Evolutionary conservation across 345 rosid species (phyloP).

Genomic region (Psidium guajava): DNA sequence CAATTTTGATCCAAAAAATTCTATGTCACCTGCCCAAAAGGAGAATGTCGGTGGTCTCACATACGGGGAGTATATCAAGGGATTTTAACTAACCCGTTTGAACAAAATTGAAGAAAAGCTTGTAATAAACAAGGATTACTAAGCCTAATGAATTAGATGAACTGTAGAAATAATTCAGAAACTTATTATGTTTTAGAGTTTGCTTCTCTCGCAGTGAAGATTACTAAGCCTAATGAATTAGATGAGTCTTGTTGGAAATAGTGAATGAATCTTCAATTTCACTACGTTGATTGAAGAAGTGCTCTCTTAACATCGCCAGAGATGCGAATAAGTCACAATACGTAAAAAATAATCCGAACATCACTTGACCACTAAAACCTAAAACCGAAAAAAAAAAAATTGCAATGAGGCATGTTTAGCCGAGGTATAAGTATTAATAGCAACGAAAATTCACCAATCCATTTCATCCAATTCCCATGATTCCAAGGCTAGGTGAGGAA

Average conservation of each 20-base stretch:
- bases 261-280: background rate
- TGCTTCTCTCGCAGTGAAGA: too few species aligned
- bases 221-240: too few species aligned
- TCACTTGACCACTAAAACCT: background rate
- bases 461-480: background rate
- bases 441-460: background rate
- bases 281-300: background rate
- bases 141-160: background rate
- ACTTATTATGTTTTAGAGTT: background rate
- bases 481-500: background rate
- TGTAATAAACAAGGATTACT: background rate
- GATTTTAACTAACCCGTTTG: background rate
- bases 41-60: background rate
- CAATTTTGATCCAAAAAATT: background rate
- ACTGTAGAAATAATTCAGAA: background rate
- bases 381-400: background rate
- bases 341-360: background rate
- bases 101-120: background rate
- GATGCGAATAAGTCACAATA: background rate
- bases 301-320: background rate
- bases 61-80: background rate
- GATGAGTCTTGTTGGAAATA: too few species aligned
- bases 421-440: background rate
- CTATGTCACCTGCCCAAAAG: background rate
- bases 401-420: background rate